These are phyloP conservation scores for Naganishia cerealis DNA, from an alignment of 1,284 basidiomycete genomes.

Conservation along the genomic window DNA sequence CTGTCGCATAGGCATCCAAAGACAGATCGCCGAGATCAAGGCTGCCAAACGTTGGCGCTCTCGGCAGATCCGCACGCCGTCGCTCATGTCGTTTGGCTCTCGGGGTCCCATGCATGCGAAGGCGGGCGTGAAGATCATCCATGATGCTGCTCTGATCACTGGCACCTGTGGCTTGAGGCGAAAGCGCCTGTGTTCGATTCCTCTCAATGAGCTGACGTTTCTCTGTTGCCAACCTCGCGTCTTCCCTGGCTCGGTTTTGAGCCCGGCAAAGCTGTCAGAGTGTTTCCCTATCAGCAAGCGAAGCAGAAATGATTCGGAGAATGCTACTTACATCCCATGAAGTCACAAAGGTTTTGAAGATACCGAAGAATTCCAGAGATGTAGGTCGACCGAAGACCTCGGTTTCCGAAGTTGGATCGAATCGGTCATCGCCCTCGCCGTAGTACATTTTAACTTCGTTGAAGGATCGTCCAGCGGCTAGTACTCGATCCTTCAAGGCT, in stretches of 20 bases:
- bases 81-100: conserved; percentile 52
- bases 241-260: conserved; percentile 70
- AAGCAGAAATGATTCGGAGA: not conserved
- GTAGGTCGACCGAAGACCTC: conserved; percentile 44
- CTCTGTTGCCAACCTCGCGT: conserved; percentile 65
- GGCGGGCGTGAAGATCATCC: conserved; percentile 70
- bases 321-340: conserved; percentile 71
- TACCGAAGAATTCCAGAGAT: conserved; percentile 77
- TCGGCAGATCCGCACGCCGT: conserved; percentile 40
- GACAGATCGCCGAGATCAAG: conserved; percentile 22
- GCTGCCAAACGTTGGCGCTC: conserved; percentile 23
- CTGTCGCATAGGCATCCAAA: conserved; percentile 21
- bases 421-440: conserved; percentile 78
- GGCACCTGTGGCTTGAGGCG: conserved; percentile 50
- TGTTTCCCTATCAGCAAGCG: conserved; percentile 21
- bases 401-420: conserved; percentile 40
- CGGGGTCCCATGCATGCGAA: conserved; percentile 66
- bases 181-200: conserved; percentile 51
- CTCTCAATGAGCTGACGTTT: conserved; percentile 60
- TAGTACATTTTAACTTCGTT: conserved; percentile 81
- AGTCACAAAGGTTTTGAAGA: conserved; percentile 91
- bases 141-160: conserved; percentile 64
- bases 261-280: conserved; percentile 73
- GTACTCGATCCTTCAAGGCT: conserved; percentile 79
- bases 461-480: conserved; percentile 75